Evolutionary conservation across 139 green algal genomes (phyloP), one percentile per base, ranked within the genome.

Genomic region (Chlorella sp.): DNA sequence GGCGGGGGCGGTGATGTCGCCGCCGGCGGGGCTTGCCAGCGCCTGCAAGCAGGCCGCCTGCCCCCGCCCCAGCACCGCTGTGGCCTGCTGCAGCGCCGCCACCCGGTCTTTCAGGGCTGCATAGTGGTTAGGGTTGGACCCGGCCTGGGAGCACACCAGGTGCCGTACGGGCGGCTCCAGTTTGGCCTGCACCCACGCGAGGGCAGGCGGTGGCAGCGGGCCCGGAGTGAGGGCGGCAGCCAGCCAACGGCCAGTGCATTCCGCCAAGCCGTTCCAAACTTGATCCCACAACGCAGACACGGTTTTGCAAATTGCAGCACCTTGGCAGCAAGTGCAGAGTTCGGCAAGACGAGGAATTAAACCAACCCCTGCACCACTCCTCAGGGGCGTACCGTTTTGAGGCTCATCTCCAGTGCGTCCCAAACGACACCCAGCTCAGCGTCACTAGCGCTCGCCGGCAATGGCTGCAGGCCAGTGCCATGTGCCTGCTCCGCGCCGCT

Each of bases 91-190:
- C 74, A 80, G 32, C 19, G 32, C 32, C 2, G 14, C 13, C 32
- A 80, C 32, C n/a, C 46, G n/a, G 14, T 32, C 4, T 3, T 65
- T 24, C 34, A 85, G 38, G 26, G 20, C 26, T 20, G 34, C 70
- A 62, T 78, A 85, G 17, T 64, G 13, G 5, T 62, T 36, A 6
- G 38, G 3, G 48, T 48, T 62, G 19, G 51, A 22, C 22, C 80
- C 80, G 0, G 24, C 6, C 80, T 85, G 80, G 40, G 80, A 85
- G 51, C 51, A 69, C 28, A 65, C 14, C 9, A 85, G 51, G 48
- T 26, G 26, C 19, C 62, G 80, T 62, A 64, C 34, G 8, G 64
- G 80, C 34, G 80, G 80, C 69, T 85, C 80, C 22, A 85, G 26
- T 6, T 28, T 38, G 1, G 80, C 80, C 65, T 65, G 30, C 62